Base-by-base conservation (phyloP, 805 yeast genomes). In the Candida corydali region DNA sequence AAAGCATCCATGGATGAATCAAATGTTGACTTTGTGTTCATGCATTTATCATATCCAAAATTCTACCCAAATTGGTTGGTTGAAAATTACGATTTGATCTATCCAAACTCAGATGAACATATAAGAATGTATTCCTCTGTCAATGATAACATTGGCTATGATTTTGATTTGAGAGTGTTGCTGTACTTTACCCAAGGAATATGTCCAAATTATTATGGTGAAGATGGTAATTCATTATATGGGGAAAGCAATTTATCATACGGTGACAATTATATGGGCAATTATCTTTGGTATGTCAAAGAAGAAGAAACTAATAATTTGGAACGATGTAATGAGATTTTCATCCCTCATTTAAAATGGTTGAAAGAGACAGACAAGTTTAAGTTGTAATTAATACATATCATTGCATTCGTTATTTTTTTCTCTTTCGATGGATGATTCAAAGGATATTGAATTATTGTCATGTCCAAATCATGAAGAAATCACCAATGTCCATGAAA, bases 1-100 rank as follows among this genome's bases (percentile, higher is more conserved):
- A 45, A 57, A 47, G 19, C 44, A 40, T 23, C 29, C 9, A 35
- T 35, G 1, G 50, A 50, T 15, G 34, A 29, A 17, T 26, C 27
- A 8, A 15, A 29, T 10, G 34, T 45, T 17, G 54, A 54, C 19
- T 36, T 49, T 19, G 42, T 69, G 29, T 78, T 78, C 50, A 70
- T 77, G 74, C 85, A 78, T 54, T 56, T 78, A 42, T 74, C 80
- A 12, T 76, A 78, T 49, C 85, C 85, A 11, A 78, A 61, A 48
- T 46, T 48, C 38, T 61, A 50, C 32, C 64, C 67, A 17, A 43
- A 51, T 26, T 57, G 62, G 63, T 42, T 63, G 17, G 57, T 47
- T 5, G 54, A 60, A 34, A 59, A 61, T 46, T 50, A 59, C 32
- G 70, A 66, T 33, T 57, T 66, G 45, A 40, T 62, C 8, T 65